These are phyloP conservation scores for Pisolithus tinctorius DNA, from an alignment of 768 basidiomycete species.

Conservation along the genomic window DNA sequence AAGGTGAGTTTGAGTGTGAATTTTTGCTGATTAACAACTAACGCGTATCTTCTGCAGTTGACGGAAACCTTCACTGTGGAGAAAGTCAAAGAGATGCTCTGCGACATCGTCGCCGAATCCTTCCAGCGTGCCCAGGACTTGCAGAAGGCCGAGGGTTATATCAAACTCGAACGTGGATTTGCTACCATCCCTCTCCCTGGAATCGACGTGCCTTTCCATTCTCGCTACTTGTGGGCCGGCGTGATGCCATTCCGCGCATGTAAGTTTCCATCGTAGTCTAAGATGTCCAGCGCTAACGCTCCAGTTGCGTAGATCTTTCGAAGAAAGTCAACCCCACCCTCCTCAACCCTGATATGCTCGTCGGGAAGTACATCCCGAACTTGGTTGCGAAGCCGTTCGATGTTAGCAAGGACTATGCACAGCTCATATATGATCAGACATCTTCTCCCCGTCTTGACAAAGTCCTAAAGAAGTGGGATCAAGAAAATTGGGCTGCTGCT, in stretches of 20 bases:
- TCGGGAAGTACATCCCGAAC: constrained; percentile 97
- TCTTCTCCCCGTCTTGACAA: constrained; percentile 92
- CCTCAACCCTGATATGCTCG: constrained; percentile 89
- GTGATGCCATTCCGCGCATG: constrained; percentile 96
- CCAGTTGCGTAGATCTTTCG: constrained; percentile 61
- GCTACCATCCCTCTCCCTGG: constrained; percentile 94
- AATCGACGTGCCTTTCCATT: constrained; percentile 99
- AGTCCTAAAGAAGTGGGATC: constrained; percentile 90
- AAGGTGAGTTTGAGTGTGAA: constrained; percentile 44
- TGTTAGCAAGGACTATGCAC: constrained; percentile 80
- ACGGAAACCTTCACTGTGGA: constrained; percentile 85
- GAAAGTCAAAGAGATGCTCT: constrained; percentile 93
- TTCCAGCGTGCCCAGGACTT: constrained; percentile 69
- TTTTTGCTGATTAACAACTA: background rate
- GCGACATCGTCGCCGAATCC: constrained; percentile 83
- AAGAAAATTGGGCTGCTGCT: constrained; percentile 75
- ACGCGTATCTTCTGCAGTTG: constrained; percentile 41
- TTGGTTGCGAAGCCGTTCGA: constrained; percentile 86
- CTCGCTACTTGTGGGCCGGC: constrained; percentile 97
- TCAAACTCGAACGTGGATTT: constrained; percentile 94
- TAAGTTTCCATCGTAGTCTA: constrained; percentile 35
- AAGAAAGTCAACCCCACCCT: constrained; percentile 95
- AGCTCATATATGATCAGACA: constrained; percentile 95
- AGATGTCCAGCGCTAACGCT: background rate
- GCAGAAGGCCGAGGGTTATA: constrained; percentile 77